Evolutionary conservation across 2,329 filamentous ascomycete genomes (phyloP), one percentile per base, ranked within the genome.

Genomic region (Colletotrichum navitas): DNA sequence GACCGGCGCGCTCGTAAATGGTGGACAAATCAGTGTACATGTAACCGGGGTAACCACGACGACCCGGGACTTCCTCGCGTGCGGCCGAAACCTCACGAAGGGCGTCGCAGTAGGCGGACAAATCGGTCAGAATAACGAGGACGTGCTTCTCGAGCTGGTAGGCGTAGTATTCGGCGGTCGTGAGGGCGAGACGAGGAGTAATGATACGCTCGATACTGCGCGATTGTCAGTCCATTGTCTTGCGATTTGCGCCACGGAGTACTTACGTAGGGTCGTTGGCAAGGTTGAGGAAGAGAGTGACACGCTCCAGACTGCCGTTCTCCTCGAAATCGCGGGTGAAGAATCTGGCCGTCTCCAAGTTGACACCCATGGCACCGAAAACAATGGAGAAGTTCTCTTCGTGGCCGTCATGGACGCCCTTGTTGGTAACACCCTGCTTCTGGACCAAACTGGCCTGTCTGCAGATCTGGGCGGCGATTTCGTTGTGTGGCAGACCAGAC

Each of bases 21-120:
- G 96, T 99, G 72, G 96, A 98, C 91, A 99, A 93, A 90, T 99
- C 97, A 77, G 96, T 99, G 88, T 99, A 99, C 96, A 99, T 99
- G 89, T 99, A 99, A 93, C 96, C 96, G 65, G 96, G 96, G 87
- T 96, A 99, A 89, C 96, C 96, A 91, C 96, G 95, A 83, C 96
- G 95, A 88, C 96, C 96, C 51, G 96, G 96, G 54, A 99, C 96
- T 91, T 99, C 96, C 89, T 99, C 96, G 86, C 96, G 91, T 64
- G 96, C 96, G 66, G 96, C 95, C 18, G 96, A 99, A 62, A 99
- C 96, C 85, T 99, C 96, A 90, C 96, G 96, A 75, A 99, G 92
- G 76, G 96, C 97, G 83, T 99, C 96, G 83, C 97, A 99, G 89
- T 99, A 99, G 61, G 96, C 94, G 1, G 96, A 96, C 77, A 99